phyloP scores from a whole-genome alignment of 257 asterid genomes.

The Solanum raphanifolium region DNA sequence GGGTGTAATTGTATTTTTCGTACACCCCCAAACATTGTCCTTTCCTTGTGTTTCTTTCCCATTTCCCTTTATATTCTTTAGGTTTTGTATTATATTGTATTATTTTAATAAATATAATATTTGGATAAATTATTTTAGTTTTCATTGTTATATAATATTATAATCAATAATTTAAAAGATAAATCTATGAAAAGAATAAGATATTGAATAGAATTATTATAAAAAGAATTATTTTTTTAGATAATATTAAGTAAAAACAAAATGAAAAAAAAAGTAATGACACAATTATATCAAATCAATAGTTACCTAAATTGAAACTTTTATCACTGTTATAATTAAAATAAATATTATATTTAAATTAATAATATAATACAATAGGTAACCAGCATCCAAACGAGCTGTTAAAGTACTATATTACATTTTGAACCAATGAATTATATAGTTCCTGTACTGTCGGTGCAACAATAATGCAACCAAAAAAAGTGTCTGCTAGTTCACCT shows the following conservation, averaged over 20 bases:
- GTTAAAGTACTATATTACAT: neutral
- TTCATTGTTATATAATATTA: fast-evolving
- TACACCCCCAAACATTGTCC: neutral
- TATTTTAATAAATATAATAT: no score
- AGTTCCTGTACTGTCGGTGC: neutral
- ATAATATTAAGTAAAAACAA: no score
- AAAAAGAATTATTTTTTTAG: no score
- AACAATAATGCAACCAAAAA: neutral
- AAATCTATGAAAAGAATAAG: no score
- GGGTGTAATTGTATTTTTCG: neutral
- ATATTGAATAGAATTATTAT: no score
- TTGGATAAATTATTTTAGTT: fast-evolving
- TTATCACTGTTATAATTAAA: no score
- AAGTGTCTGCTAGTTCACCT: neutral
- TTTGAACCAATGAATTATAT: neutral
- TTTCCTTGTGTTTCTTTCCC: neutral
- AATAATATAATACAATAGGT: no score
- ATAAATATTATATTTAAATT: no score
- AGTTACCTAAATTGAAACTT: no score
- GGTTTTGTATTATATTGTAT: neutral
- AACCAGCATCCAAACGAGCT: neutral
- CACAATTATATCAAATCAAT: no score
- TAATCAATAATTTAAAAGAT: fast-evolving
- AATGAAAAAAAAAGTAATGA: no score
- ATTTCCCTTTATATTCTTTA: neutral